These are phyloP conservation scores for Aciculosporium take DNA, from an alignment of 2,329 filamentous ascomycete genomes.

Conservation along the genomic window DNA sequence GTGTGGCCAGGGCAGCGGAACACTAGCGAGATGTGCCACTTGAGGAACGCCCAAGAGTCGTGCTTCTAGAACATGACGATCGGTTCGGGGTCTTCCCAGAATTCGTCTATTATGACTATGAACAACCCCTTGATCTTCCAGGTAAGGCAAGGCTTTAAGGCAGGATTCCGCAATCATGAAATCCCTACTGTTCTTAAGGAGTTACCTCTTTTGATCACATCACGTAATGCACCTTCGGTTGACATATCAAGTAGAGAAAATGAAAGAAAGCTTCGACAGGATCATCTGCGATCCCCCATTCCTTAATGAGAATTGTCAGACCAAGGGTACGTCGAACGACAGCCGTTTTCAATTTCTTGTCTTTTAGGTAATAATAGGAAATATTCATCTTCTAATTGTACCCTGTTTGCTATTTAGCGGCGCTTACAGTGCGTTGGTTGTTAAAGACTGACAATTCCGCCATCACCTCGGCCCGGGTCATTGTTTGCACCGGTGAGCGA, in stretches of 20 bases:
- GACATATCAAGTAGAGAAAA: slow-evolving; percentile 21
- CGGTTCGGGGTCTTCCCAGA: slow-evolving; percentile 62
- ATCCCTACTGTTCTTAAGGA: not conserved
- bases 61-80: slow-evolving; percentile 59
- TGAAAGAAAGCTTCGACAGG: slow-evolving; percentile 52
- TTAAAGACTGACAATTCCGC: slow-evolving; percentile 25
- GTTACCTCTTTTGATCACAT: not conserved
- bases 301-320: slow-evolving; percentile 66
- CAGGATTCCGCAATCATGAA: too few species aligned
- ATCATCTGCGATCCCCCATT: slow-evolving; percentile 71
- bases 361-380: not conserved
- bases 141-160: slow-evolving; percentile 19
- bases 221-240: not conserved
- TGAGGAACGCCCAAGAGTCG: slow-evolving; percentile 36
- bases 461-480: slow-evolving; percentile 25
- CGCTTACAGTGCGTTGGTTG: slow-evolving; percentile 63
- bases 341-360: not conserved
- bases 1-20: not conserved
- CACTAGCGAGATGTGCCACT: slow-evolving; percentile 10
- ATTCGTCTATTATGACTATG: slow-evolving; percentile 63
- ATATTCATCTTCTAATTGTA: not conserved
- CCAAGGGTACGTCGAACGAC: slow-evolving; percentile 42
- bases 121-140: slow-evolving; percentile 51
- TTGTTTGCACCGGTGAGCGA: slow-evolving; percentile 65
- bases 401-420: slow-evolving; percentile 32